Evolutionary conservation across 345 rosid species (phyloP).

Genomic region (Boechera stricta): DNA sequence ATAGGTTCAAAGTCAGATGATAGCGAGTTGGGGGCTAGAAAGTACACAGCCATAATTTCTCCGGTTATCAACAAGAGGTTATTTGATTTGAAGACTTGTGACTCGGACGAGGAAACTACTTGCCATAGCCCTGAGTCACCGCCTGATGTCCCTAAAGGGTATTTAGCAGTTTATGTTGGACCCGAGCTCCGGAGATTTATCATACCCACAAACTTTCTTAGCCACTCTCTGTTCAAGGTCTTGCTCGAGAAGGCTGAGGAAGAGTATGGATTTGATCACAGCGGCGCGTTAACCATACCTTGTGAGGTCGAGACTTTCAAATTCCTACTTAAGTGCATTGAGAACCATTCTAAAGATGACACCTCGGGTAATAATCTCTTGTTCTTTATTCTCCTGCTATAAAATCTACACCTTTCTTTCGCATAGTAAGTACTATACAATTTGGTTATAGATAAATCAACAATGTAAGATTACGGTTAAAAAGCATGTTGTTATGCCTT

Average conservation of each 20-base stretch:
- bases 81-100: constrained; percentile 52
- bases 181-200: constrained; percentile 90
- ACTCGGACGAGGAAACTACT: constrained; percentile 85
- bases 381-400: not conserved
- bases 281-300: constrained; percentile 83
- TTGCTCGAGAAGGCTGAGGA: constrained; percentile 86
- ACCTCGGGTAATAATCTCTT: constrained; percentile 30
- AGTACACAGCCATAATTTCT: constrained; percentile 49
- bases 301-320: constrained; percentile 97
- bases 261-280: constrained; percentile 88
- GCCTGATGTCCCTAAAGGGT: constrained; percentile 82
- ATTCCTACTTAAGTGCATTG: constrained; percentile 80
- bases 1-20: constrained; percentile 50
- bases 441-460: not conserved
- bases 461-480: not conserved
- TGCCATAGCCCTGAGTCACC: constrained; percentile 70
- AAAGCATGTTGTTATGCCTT: not conserved
- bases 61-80: constrained; percentile 58
- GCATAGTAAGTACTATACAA: not conserved
- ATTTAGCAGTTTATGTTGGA: constrained; percentile 88
- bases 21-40: constrained; percentile 30
- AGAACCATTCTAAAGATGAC: constrained; percentile 58
- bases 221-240: constrained; percentile 81
- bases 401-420: not conserved
- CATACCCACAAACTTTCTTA: constrained; percentile 84